Conservation (phyloP, 768 basidiomycete species). For the Lactifluus pinguis region DNA sequence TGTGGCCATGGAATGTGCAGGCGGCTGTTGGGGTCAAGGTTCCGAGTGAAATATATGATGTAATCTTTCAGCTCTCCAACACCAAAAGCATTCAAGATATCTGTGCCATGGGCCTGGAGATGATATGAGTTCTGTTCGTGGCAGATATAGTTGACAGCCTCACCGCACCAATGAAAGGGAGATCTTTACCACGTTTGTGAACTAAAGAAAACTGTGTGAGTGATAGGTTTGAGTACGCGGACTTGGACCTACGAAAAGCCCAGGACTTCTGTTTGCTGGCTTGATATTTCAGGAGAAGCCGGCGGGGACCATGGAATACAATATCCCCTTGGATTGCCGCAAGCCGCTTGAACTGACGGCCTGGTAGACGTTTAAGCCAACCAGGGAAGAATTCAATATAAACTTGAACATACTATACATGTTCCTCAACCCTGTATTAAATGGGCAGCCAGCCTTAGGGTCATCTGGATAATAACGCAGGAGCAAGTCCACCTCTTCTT, state of each 20-base stretch:
- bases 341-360: conserved; percentile 19
- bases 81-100: conserved; percentile 7
- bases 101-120: conserved; percentile 4
- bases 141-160: not conserved
- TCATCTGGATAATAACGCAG: conserved; percentile 21
- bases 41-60: conserved; percentile 4
- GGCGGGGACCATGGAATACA: conserved; percentile 12
- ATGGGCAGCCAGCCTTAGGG: conserved; percentile 19
- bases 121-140: not conserved
- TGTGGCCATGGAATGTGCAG: not conserved
- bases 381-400: no score
- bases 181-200: conserved; percentile 4
- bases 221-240: not conserved
- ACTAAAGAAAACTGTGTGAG: not conserved
- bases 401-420: no score
- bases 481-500: not conserved
- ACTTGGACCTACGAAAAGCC: conserved; percentile 2
- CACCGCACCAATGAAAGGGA: conserved; percentile 8
- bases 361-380: no score
- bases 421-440: conserved; percentile 17
- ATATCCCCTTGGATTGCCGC: conserved; percentile 16
- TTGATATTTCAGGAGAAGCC: conserved; percentile 4
- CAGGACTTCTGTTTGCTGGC: conserved; percentile 5
- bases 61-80: not conserved
- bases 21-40: conserved; percentile 13